These are phyloP conservation scores for Penicillium palitans DNA, from an alignment of 2,329 filamentous ascomycete species.

Conservation along the genomic window DNA sequence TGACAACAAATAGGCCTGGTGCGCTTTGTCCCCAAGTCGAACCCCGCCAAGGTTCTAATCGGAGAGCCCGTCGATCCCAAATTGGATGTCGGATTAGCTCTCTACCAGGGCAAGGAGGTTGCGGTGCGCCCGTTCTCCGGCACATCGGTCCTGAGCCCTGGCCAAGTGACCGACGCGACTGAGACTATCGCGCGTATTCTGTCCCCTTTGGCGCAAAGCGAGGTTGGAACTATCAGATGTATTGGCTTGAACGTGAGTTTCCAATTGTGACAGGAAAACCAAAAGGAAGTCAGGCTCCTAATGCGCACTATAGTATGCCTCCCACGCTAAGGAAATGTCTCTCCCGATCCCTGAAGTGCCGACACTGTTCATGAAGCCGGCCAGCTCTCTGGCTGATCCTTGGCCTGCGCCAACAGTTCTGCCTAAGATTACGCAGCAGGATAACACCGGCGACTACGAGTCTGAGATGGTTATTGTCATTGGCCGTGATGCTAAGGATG, in stretches of 20 bases:
- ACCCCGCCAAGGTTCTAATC: constrained; percentile 52
- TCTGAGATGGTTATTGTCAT: constrained; percentile 61
- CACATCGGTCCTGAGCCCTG: constrained; percentile 57
- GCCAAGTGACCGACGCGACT: constrained; percentile 49
- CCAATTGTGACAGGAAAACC: too few relatives aligned
- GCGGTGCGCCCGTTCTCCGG: constrained; percentile 59
- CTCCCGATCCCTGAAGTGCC: constrained; percentile 56
- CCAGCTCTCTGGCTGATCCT: constrained; percentile 55
- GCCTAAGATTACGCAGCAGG: constrained; percentile 54
- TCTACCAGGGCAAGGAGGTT: constrained; percentile 59
- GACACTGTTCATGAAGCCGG: constrained; percentile 61
- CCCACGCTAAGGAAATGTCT: constrained; percentile 55
- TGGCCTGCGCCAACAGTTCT: constrained; percentile 54
- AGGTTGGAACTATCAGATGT: constrained; percentile 60
- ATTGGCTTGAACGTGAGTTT: constrained; percentile 56
- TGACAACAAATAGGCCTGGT: constrained; percentile 53
- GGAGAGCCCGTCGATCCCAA: constrained; percentile 56
- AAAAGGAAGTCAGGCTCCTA: not conserved
- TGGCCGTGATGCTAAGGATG: constrained; percentile 55
- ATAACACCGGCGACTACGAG: constrained; percentile 60
- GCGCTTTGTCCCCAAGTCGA: constrained; percentile 58
- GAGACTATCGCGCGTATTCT: constrained; percentile 47
- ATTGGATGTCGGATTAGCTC: constrained; percentile 59
- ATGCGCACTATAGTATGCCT: constrained; percentile 43
- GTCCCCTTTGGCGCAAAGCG: constrained; percentile 51